A percentile compares a stretch with the other conserved stretches of the same genome.
These are phyloP conservation scores for Lathyrus aphaca DNA, from an alignment of 306 rosid genomes.

Conservation along the genomic window DNA sequence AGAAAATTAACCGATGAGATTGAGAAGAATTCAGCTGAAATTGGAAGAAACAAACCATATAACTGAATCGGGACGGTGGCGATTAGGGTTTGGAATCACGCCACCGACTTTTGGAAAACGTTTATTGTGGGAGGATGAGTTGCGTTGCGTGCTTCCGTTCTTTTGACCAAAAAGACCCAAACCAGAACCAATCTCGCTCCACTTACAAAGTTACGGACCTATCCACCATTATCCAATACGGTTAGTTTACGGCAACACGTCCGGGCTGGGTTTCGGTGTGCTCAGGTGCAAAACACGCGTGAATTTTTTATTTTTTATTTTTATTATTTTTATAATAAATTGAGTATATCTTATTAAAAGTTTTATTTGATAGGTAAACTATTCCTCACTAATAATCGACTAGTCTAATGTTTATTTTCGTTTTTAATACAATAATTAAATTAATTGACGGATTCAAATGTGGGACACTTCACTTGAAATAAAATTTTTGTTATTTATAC, in stretches of 20 bases:
- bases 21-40: not conserved
- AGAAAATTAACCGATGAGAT: not conserved
- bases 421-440: no score
- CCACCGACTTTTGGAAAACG: conserved; percentile 49
- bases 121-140: conserved; percentile 37
- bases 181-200: conserved; percentile 57
- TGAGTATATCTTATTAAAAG: no score
- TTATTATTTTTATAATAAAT: no score
- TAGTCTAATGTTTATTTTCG: no score
- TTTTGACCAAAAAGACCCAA: conserved; percentile 64
- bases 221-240: conserved; percentile 66
- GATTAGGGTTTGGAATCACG: conserved; percentile 44
- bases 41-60: not conserved
- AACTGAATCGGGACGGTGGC: conserved; percentile 11
- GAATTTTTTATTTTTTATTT: not conserved
- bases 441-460: no score
- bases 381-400: no score
- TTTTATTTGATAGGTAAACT: no score
- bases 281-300: conserved; percentile 29
- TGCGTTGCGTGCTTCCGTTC: conserved; percentile 37
- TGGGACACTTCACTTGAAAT: no score
- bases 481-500: no score
- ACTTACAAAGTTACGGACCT: conserved; percentile 66
- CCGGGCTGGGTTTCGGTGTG: conserved; percentile 71
- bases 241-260: conserved; percentile 56